These are phyloP conservation scores for Aphanomyces euteiches DNA, from an alignment of 352 stramenopile genomes.

Conservation along the genomic window DNA sequence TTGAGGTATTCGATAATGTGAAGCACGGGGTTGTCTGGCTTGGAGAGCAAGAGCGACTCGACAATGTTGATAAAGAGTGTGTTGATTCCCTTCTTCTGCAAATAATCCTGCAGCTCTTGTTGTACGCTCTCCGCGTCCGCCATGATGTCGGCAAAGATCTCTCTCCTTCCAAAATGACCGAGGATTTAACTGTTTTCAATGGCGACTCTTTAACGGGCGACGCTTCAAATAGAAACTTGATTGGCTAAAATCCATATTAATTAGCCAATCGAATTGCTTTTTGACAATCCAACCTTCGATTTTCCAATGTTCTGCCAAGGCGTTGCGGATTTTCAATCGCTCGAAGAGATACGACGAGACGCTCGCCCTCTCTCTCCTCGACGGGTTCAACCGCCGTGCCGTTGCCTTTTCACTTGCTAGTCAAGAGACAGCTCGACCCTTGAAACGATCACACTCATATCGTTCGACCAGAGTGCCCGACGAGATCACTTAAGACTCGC, in stretches of 20 bases:
- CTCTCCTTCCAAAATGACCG: conserved; percentile 1
- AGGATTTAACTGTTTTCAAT: conserved; percentile 12
- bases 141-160: conserved; percentile 43
- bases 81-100: conserved; percentile 90
- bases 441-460: too few relatives aligned
- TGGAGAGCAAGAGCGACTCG: conserved; percentile 84
- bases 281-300: not conserved
- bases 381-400: too few relatives aligned
- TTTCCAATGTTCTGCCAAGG: not conserved
- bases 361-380: too few relatives aligned
- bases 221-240: conserved; percentile 2
- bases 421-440: too few relatives aligned
- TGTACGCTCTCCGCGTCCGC: conserved; percentile 83
- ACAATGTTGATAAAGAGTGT: conserved; percentile 91
- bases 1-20: conserved; percentile 90
- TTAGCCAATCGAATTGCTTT: too few relatives aligned
- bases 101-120: conserved; percentile 88
- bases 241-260: conserved; percentile 23
- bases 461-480: too few relatives aligned
- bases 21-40: conserved; percentile 84
- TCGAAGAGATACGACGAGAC: not conserved
- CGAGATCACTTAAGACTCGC: too few relatives aligned
- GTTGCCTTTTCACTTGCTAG: too few relatives aligned
- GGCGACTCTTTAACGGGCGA: conserved; percentile 16
- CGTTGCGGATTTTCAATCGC: not conserved